Evolutionary conservation across 495 filamentous ascomycete genomes (phyloP), one percentile per base, ranked within the genome.

Genomic region (Penicillium egyptiacum): DNA sequence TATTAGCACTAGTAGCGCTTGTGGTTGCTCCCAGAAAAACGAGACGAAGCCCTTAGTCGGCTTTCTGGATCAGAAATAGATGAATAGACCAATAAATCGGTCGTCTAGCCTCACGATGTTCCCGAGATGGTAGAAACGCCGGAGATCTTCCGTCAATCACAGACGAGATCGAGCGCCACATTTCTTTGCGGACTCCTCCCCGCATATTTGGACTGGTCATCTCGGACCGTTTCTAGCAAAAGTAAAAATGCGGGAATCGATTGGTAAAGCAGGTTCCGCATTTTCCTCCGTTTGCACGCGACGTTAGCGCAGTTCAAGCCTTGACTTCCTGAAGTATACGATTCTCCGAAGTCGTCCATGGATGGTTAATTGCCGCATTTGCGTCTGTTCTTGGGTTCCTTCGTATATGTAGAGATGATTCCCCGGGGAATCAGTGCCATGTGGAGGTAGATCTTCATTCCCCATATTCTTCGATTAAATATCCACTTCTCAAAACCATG

Each of bases 131-230:
- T 43, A 55, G 25, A 30, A 47, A 1, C 10, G 31, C 25, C 17
- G 33, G 35, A 62, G 55, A 65, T 70, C 35, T 73, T 70, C 72
- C 72, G 52, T 73, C 72, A 75, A 75, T 75, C 70, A 73, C 46
- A 52, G 47, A 11, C 23, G 28, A 43, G 28, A 14, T 26, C 9
- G 9, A 14, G 39, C 50, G 26, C 42, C 37, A 30, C 35, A 31
- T n/a, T 26, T 46, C 2, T 40, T 8, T 25, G 16, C 26, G 3
- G 48, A 33, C 5, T 12, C 26, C 40, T 23, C n/a, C 59, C 59
- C 59, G 55, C 45, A 52, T 17, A 7, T 3, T 23, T 41, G 25
- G 41, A 30, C n/a, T 49, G 26, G 5, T 35, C 9, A 37, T 45
- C 17, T 30, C 41, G 30, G 14, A 16, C 20, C 2, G 17, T 28